Evolutionary conservation across 2,329 filamentous ascomycete genomes (phyloP).

Genomic region (Penicillium freii): DNA sequence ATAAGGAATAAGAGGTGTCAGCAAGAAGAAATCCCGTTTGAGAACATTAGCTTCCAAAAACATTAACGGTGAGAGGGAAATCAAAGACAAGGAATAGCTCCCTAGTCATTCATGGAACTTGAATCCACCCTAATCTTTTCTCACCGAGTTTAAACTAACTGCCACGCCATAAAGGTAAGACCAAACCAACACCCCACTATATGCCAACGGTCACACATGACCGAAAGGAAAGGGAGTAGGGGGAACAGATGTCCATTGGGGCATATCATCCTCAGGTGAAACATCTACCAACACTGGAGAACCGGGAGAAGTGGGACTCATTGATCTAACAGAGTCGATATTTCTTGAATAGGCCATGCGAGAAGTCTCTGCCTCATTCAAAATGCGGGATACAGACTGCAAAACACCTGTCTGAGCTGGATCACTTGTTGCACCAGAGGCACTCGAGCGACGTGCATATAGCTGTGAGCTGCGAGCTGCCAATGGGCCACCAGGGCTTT

Average conservation of each 20-base stretch:
- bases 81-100: neutral
- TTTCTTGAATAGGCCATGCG: neutral
- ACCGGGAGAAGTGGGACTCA: neutral
- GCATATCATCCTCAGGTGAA: neutral
- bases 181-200: neutral
- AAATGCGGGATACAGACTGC: neutral
- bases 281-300: neutral
- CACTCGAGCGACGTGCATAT: constrained; percentile 3
- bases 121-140: neutral
- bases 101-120: neutral
- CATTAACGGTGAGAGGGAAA: neutral
- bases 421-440: constrained; percentile 10
- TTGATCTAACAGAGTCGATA: neutral
- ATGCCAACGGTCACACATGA: neutral
- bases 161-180: neutral
- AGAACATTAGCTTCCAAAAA: neutral
- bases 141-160: neutral
- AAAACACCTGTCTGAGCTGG: neutral
- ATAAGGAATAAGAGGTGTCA: neutral
- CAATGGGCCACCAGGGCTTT: neutral
- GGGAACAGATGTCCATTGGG: neutral
- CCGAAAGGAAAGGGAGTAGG: neutral
- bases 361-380: neutral
- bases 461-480: neutral
- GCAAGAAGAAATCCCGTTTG: neutral